Conservation (phyloP, 163 green algal species). For the Scenedesmus sp. region DNA sequence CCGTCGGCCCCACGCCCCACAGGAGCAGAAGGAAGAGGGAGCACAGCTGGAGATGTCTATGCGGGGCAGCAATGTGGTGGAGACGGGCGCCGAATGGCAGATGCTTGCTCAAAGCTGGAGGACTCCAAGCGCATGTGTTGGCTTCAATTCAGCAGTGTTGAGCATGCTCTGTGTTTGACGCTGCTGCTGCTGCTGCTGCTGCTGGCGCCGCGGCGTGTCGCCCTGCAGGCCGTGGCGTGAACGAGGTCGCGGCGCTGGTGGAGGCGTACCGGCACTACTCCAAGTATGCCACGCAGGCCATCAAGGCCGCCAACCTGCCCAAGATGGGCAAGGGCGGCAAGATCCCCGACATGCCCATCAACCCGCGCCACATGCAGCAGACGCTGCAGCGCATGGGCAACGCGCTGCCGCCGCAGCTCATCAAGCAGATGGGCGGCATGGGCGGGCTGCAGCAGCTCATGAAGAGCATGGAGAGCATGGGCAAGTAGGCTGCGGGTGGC, state of each 20-base stretch:
- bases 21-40: no score
- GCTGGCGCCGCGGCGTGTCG: not conserved
- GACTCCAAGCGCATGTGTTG: not conserved
- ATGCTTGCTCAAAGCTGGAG: not conserved
- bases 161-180: not conserved
- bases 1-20: no score
- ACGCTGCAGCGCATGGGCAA: slow-evolving; percentile 89
- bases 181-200: not conserved
- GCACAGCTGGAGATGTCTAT: no score
- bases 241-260: slow-evolving; percentile 74
- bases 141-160: not conserved
- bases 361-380: slow-evolving; percentile 93
- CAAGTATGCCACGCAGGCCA: slow-evolving; percentile 71
- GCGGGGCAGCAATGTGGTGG: not conserved
- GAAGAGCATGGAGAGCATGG: slow-evolving; percentile 69
- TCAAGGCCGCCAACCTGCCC: slow-evolving; percentile 93
- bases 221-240: slow-evolving; percentile 31
- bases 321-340: slow-evolving; percentile 76
- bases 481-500: not conserved
- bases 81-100: no score
- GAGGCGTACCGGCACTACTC: slow-evolving; percentile 93
- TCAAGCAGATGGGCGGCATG: slow-evolving; percentile 96
- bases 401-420: slow-evolving; percentile 92
- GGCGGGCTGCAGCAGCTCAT: slow-evolving; percentile 79
- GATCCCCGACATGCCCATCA: slow-evolving; percentile 83